Conservation (phyloP, 441 rosid genomes). For the Gossypium schwendimanii region DNA sequence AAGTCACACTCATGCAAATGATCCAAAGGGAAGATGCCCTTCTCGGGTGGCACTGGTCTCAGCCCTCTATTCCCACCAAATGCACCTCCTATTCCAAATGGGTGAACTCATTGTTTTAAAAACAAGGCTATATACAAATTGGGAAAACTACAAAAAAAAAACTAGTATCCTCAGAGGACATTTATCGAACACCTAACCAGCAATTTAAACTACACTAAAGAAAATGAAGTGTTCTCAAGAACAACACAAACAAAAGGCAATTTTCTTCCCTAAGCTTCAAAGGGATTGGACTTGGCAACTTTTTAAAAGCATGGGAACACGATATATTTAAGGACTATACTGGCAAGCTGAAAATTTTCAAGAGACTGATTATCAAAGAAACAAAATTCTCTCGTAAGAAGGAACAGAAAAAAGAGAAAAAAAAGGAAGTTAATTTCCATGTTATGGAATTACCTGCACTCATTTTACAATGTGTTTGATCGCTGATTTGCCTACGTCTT, state of each 20-base stretch:
- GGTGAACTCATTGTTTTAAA: neutral
- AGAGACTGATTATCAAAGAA: neutral
- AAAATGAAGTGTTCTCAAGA: neutral
- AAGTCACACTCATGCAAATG: slow-evolving; percentile 73
- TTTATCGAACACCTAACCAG: slow-evolving; percentile 1
- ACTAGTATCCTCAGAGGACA: neutral
- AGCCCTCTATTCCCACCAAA: slow-evolving; percentile 89
- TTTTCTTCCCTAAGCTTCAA: neutral
- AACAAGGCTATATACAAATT: neutral
- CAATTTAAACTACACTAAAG: neutral
- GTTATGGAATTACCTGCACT: slow-evolving; percentile 30
- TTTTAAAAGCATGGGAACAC: neutral
- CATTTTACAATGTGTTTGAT: slow-evolving; percentile 19
- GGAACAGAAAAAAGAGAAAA: neutral
- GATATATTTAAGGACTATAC: neutral
- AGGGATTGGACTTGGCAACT: neutral
- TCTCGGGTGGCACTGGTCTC: slow-evolving; percentile 87
- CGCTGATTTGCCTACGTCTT: neutral
- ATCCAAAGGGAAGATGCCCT: slow-evolving; percentile 90
- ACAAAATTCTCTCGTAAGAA: too few relatives aligned
- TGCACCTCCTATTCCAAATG: slow-evolving; percentile 63
- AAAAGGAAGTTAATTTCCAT: neutral
- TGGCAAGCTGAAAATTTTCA: neutral
- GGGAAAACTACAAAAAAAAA: neutral
- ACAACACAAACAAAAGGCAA: neutral